A percentile compares a stretch with the other conserved stretches of the same genome.
Conservation (phyloP, 805 yeast species). For the Lachancea dasiensis region DNA sequence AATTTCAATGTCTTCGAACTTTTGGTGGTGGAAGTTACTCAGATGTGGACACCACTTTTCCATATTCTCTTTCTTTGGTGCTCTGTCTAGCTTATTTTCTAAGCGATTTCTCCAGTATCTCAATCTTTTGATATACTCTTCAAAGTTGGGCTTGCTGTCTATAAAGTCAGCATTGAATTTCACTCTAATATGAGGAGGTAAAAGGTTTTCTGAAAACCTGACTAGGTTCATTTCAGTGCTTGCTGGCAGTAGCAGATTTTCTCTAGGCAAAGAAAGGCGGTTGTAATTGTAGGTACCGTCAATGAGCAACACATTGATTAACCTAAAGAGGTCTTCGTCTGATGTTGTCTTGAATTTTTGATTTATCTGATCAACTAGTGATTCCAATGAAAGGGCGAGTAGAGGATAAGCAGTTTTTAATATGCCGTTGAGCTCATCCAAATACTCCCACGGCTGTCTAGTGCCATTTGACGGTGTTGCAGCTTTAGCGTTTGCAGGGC, state of each 20-base stretch:
- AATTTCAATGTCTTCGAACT: constrained; percentile 93
- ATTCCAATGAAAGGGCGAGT: constrained; percentile 85
- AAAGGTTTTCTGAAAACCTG: constrained; percentile 85
- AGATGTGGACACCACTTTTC: constrained; percentile 92
- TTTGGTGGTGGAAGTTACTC: constrained; percentile 96
- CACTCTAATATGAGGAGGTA: constrained; percentile 81
- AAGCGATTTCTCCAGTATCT: constrained; percentile 89
- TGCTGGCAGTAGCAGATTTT: constrained; percentile 81
- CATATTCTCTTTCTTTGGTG: constrained; percentile 70
- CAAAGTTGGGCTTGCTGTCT: constrained; percentile 78
- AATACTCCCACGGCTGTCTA: constrained; percentile 91
- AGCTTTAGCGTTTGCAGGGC: constrained; percentile 22
- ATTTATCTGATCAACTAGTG: constrained; percentile 90
- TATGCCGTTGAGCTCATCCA: constrained; percentile 88
- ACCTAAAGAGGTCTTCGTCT: constrained; percentile 93
- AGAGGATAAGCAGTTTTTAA: constrained; percentile 95
- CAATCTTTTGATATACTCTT: constrained; percentile 73
- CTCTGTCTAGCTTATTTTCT: constrained; percentile 85
- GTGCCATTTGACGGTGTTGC: constrained; percentile 23
- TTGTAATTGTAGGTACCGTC: constrained; percentile 91
- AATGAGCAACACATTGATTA: constrained; percentile 84
- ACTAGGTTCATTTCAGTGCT: constrained; percentile 85
- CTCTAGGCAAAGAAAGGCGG: constrained; percentile 79
- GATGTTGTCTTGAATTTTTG: constrained; percentile 90
- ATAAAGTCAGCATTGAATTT: constrained; percentile 92